phyloP scores from a whole-genome alignment of 2,329 filamentous ascomycete species.

The Canariomyces notabilis region DNA sequence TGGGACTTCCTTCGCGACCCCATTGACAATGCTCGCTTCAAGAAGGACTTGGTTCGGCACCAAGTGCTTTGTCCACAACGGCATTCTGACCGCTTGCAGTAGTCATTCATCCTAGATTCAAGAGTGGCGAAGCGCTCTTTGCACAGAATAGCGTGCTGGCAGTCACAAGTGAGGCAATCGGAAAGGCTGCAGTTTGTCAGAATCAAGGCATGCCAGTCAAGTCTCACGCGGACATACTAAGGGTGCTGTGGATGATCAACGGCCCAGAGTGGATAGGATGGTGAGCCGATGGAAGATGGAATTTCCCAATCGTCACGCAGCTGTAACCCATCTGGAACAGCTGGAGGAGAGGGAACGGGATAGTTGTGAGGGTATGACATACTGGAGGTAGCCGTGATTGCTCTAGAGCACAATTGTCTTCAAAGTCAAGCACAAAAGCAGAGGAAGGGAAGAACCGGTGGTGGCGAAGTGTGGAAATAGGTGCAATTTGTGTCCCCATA shows the following conservation, averaged over 20 bases:
- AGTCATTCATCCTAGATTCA: background rate
- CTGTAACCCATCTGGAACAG: background rate
- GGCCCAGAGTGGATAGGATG: background rate
- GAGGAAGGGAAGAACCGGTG: background rate
- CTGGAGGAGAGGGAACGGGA: background rate
- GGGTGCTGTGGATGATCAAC: background rate
- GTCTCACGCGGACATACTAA: background rate
- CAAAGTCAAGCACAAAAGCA: background rate
- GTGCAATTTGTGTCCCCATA: background rate
- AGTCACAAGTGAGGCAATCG: background rate
- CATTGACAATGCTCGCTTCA: slow-evolving; percentile 1
- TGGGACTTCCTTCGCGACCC: background rate
- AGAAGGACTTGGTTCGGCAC: slow-evolving; percentile 8
- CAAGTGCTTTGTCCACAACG: slow-evolving; percentile 8
- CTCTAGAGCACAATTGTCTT: background rate
- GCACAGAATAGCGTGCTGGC: slow-evolving; percentile 3
- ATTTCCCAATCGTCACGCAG: background rate
- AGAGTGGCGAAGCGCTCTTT: slow-evolving; percentile 8
- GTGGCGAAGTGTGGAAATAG: background rate
- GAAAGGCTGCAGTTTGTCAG: slow-evolving; percentile 3
- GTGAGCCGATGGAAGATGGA: background rate
- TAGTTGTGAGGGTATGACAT: background rate
- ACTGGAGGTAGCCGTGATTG: background rate
- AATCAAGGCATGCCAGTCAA: background rate
- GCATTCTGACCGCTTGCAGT: slow-evolving; percentile 5